Evolutionary conservation across 306 rosid genomes (phyloP), one percentile per base, ranked within the genome.

Genomic region (Malus fusca): DNA sequence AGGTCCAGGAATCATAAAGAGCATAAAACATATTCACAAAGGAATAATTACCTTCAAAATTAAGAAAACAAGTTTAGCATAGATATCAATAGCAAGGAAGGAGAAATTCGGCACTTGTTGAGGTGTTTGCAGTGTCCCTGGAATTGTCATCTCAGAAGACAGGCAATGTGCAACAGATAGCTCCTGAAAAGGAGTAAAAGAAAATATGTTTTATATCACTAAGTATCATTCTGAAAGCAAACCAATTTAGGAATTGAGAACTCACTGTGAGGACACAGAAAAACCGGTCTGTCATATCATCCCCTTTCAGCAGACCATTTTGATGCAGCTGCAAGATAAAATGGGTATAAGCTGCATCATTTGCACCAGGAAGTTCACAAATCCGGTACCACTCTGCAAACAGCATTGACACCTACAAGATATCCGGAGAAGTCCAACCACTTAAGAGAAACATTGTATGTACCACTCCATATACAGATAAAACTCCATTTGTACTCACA

Each of bases 321-420:
- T 93, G 93, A 78, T 90, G 91, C 75, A 96, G 81, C 73, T 96
- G 96, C 65, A 86, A 35, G 75, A 90, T 82, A 81, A 86, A 92
- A 83, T 88, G 92, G 68, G 90, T 10, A 80, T 82, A 80, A 46
- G 90, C 84, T 30, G 85, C 79, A 77, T 92, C 99, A 37, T 86
- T 90, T 72, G 88, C 84, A 82, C 92, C 91, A 42, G 98, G 94
- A 52, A 85, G 90, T 73, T 96, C 99, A 79, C 97, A 96, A 69
- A 92, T 88, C 70, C 85, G 85, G 84, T 86, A 96, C 99, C 98
- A 96, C 72, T 96, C 96, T 6, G 87, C 77, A 53, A 92, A 96
- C 90, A 89, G 82, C 81, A 78, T 68, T 43, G 92, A 82, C 42
- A 90, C 98, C 99, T 96, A 74, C 88, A 85, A 72, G 25, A 23